phyloP scores from a whole-genome alignment of 441 rosid genomes.

The Melastoma candidum region DNA sequence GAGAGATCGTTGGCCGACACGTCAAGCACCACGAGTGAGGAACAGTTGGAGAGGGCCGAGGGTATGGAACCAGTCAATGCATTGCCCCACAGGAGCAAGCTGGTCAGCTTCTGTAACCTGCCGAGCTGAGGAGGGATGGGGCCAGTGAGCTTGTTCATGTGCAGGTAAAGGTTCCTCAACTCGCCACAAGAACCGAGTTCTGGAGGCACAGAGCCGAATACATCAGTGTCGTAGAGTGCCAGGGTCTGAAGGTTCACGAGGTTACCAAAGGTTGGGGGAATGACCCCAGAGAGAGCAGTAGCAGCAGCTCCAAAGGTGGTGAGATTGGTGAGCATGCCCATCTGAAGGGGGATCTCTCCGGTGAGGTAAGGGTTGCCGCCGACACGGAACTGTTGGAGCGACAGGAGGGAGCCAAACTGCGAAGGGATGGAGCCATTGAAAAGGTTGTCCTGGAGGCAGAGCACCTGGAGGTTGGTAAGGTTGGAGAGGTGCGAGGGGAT shows the following conservation, averaged over 20 bases:
- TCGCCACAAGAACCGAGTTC: conserved; percentile 70
- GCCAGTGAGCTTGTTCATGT: conserved; percentile 88
- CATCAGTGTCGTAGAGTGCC: conserved; percentile 77
- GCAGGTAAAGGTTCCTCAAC: conserved; percentile 76
- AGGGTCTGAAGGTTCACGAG: conserved; percentile 76
- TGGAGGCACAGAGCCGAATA: conserved; percentile 65
- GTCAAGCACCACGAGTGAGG: conserved; percentile 89
- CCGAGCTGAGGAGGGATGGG: conserved; percentile 69
- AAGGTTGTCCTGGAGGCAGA: conserved; percentile 80
- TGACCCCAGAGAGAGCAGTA: conserved; percentile 66
- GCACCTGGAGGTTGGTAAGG: conserved; percentile 54
- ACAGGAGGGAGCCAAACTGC: conserved; percentile 60
- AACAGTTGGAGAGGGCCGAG: conserved; percentile 73
- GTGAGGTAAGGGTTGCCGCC: conserved; percentile 78
- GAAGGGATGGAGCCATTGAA: conserved; percentile 78
- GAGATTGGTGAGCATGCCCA: conserved; percentile 64
- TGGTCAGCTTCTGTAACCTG: conserved; percentile 75
- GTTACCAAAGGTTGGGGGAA: conserved; percentile 76
- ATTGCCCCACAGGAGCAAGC: conserved; percentile 91
- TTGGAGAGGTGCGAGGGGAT: conserved; percentile 65
- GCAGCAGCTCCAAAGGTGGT: conserved; percentile 89
- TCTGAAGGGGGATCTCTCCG: conserved; percentile 66
- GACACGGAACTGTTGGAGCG: conserved; percentile 72
- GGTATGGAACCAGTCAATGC: conserved; percentile 68
- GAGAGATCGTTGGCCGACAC: conserved; percentile 73